Evolutionary conservation across 345 rosid species (phyloP), one percentile per base, ranked within the genome.

Genomic region (Citrus glauca): DNA sequence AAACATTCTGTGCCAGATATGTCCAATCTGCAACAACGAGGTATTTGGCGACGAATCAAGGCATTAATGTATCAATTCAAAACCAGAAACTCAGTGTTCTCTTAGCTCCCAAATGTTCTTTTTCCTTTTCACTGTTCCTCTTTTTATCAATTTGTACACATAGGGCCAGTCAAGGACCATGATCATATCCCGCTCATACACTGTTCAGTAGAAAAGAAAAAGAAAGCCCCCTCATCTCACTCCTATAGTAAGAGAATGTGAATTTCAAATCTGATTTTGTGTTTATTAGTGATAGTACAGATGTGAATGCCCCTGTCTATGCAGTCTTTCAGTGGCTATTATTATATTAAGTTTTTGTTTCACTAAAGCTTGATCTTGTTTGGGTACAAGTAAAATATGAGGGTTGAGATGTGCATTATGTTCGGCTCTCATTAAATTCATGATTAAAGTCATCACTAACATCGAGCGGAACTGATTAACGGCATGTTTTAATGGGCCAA

Each of bases 1-100:
- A 22, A 65, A 50, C 7, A 17, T 81, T 14, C 35, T 70, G 56
- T 33, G 19, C 73, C 84, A 91, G 95, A 79, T 86, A 66, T 91
- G 95, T 77, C 95, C 90, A 0, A 87, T 91, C 63, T 91, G 95
- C 87, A 89, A 88, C 78, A 82, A 55, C 7, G 91, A 91, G 75
- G 90, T 91, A 55, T 87, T 85, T 19, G 88, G 82, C 11, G 84
- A 82, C 75, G 88, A 86, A 77, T 78, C 86, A 76, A 82, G 57
- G 85, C 69, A 83, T 17, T 80, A 75, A 74, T 65, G 67, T 60
- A 73, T 70, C n/a, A 27, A 76, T 68, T 37, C 16, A 48, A 65
- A 64, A 59, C 42, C 55, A 80, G 35, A 56, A 24, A 35, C n/a
- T 57, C 77, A 61, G 32, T 0, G 67, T 56, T 60, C 32, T 33